A percentile compares a stretch with the other conserved stretches of the same genome.
These are phyloP conservation scores for Crucibulum laeve DNA, from an alignment of 768 basidiomycete species.

Conservation along the genomic window DNA sequence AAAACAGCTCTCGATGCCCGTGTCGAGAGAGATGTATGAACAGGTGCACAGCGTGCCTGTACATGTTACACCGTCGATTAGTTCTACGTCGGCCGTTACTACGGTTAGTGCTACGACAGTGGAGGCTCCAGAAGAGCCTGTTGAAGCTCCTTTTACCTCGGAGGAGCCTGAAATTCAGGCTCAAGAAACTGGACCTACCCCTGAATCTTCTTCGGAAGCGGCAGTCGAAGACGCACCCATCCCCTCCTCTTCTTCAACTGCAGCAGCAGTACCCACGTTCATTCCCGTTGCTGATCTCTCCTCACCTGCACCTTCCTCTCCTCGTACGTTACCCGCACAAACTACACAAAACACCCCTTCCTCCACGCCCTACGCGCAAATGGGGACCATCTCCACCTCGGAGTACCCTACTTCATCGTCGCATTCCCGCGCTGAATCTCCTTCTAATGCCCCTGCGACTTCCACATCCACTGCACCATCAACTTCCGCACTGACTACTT, in stretches of 20 bases:
- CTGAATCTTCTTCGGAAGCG: too few relatives aligned
- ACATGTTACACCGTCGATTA: background rate
- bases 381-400: slow-evolving; percentile 21
- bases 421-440: slow-evolving; percentile 7
- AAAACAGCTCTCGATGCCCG: slow-evolving; percentile 57
- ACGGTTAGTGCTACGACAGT: too few relatives aligned
- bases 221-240: too few relatives aligned
- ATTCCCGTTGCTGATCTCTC: background rate
- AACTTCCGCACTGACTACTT: background rate
- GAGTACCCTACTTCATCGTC: background rate
- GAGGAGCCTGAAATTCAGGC: too few relatives aligned
- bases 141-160: too few relatives aligned
- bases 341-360: slow-evolving; percentile 4
- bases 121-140: too few relatives aligned
- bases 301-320: background rate
- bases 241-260: too few relatives aligned
- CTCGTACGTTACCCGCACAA: background rate
- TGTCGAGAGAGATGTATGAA: slow-evolving; percentile 17
- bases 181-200: too few relatives aligned
- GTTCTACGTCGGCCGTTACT: background rate
- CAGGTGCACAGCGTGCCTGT: slow-evolving; percentile 13
- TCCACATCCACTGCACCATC: slow-evolving; percentile 1
- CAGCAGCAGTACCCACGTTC: too few relatives aligned
- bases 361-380: slow-evolving; percentile 17
- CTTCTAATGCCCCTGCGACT: slow-evolving; percentile 2